A percentile compares a stretch with the other conserved stretches of the same genome.
phyloP scores from a whole-genome alignment of 495 filamentous ascomycete genomes.

The Xylaria curta region DNA sequence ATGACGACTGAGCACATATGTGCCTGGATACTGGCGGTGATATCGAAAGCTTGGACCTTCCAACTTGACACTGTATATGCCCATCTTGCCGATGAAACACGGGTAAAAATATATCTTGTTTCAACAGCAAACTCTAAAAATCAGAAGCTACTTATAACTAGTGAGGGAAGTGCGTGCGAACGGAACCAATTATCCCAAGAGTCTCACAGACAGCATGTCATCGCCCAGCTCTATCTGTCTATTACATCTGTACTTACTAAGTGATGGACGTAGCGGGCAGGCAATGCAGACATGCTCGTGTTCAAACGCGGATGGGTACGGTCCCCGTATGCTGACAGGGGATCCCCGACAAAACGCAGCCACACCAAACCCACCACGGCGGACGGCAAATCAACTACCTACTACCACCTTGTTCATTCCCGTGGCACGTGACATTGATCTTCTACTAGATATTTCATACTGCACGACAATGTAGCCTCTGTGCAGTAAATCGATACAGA shows the following conservation, averaged over 20 bases:
- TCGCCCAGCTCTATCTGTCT: background rate
- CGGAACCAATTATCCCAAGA: background rate
- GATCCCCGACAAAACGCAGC: background rate
- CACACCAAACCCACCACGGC: background rate
- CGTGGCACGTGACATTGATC: background rate
- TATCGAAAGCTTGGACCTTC: background rate
- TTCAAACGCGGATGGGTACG: slow-evolving; percentile 7
- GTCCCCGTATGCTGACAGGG: slow-evolving; percentile 21
- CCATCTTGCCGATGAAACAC: slow-evolving; percentile 25
- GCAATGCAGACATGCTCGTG: slow-evolving; percentile 22
- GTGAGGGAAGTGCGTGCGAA: slow-evolving; percentile 3
- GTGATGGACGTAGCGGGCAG: slow-evolving; percentile 3
- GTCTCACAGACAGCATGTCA: background rate
- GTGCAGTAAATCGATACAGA: background rate
- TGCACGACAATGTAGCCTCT: background rate
- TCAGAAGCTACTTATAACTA: background rate
- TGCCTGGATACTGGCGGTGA: background rate
- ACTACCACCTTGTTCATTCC: background rate
- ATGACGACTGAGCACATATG: background rate
- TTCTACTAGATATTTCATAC: background rate
- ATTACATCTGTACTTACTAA: no score
- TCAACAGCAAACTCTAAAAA: slow-evolving; percentile 15
- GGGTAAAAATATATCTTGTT: slow-evolving; percentile 13
- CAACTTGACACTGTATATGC: background rate
- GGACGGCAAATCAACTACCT: background rate